A percentile compares a stretch with the other conserved stretches of the same genome.
These are phyloP conservation scores for Carex pumila DNA, from an alignment of 176 grass and related monocot species.

Conservation along the genomic window DNA sequence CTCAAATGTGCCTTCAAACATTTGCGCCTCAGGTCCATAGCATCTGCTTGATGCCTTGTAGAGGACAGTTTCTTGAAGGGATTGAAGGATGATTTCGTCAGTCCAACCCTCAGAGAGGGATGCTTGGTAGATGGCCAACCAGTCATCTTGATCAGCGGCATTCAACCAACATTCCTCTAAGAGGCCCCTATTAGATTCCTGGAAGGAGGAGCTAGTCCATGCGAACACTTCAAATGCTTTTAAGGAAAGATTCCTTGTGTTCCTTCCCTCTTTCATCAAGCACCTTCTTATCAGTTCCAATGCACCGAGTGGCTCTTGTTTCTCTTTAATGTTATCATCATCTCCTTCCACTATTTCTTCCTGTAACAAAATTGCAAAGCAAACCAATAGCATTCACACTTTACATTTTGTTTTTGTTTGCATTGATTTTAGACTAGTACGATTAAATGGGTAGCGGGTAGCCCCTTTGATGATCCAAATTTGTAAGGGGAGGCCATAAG, in stretches of 20 bases:
- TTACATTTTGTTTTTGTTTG: background rate
- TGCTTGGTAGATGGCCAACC: constrained; percentile 50
- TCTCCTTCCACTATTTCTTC: constrained; percentile 72
- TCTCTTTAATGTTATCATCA: constrained; percentile 19
- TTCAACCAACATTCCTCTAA: constrained; percentile 82
- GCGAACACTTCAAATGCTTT: constrained; percentile 96
- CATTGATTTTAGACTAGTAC: background rate
- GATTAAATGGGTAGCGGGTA: background rate
- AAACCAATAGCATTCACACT: background rate
- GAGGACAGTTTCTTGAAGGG: constrained; percentile 42
- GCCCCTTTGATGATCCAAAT: background rate
- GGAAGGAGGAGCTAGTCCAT: constrained; percentile 71
- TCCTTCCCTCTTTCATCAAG: constrained; percentile 36
- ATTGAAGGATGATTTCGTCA: constrained; percentile 52
- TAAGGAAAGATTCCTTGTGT: constrained; percentile 41
- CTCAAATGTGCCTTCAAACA: constrained; percentile 61
- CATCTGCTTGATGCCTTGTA: constrained; percentile 64
- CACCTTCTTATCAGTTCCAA: constrained; percentile 76
- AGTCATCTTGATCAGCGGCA: constrained; percentile 75
- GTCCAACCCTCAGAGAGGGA: constrained; percentile 69
- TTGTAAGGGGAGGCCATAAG: background rate
- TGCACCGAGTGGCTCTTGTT: constrained; percentile 39
- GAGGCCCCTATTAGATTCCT: constrained; percentile 59
- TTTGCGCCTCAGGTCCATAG: constrained; percentile 45
- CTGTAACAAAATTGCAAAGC: constrained; percentile 34